Evolutionary conservation across 257 asterid species (phyloP), one percentile per base, ranked within the genome.

Genomic region (Solanum tarapatanum): DNA sequence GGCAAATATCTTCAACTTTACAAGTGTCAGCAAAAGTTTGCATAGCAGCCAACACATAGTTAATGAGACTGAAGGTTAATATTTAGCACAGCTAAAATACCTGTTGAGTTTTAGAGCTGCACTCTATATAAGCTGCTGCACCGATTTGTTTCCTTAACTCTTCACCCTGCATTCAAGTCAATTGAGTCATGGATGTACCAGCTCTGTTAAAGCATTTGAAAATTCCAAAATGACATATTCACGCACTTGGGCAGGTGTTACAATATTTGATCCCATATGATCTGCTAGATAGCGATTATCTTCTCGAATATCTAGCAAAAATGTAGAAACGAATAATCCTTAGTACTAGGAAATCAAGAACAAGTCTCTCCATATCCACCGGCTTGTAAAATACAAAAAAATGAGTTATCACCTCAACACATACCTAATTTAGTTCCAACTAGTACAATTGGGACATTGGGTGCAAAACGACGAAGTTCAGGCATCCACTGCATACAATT

Each of bases 381-480:
- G 10, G 83, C 60, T 76, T 37, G 23, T 7, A 30, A 68, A 72
- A 43, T 79, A 13, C 33, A 75, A n/a, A 37, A 32, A 21, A 66
- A 33, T 83, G 33, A 60, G 37, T 24, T 48, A 24, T 43, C 28
- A 37, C 35, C 33, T 39, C 11, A 62, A 64, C 19, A 28, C 51
- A 51, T 51, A 94, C 98, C 98, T 37, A 94, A 94, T 90, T 94
- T 94, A 68, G 98, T 93, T 86, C 98, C 98, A 86, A 94, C 98
- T 48, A 94, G 98, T 88, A 93, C 95, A 72, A 94, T 92, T 69
- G 98, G 98, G 75, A 93, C 95, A 75, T 94, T 94, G 73, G 98
- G 98, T 35, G 98, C 96, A 87, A 93, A 94, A 88, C 93, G 98
- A 91, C 93, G 91, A 93, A 94, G 92, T 87, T 94, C 98, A 37